These are phyloP conservation scores for Larix sibirica DNA, from an alignment of 83 land plant genomes.

Conservation along the genomic window DNA sequence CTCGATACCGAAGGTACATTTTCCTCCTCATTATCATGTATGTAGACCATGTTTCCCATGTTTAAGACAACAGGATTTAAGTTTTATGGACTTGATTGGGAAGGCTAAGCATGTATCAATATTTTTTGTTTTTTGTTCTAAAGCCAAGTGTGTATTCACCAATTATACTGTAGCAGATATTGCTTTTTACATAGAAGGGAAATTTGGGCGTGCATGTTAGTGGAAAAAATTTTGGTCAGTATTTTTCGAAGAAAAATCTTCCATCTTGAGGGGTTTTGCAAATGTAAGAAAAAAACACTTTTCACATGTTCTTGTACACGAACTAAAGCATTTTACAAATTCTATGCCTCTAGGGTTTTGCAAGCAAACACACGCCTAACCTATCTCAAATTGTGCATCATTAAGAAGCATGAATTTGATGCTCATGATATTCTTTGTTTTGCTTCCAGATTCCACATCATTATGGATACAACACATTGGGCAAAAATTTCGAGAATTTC, in stretches of 20 bases:
- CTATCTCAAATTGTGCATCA: neutral
- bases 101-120: neutral
- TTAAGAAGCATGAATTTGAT: too few species aligned
- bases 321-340: neutral
- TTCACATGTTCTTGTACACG: too few species aligned
- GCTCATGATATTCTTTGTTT: neutral
- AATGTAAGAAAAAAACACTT: neutral
- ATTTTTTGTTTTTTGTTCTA: neutral
- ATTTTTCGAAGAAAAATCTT: too few species aligned
- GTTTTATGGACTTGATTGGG: too few species aligned
- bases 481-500: slow-evolving; percentile 28
- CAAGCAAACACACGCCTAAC: neutral
- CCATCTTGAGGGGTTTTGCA: neutral
- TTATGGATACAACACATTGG: slow-evolving; percentile 42
- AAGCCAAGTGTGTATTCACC: neutral
- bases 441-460: slow-evolving; percentile 30
- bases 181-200: neutral
- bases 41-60: too few species aligned
- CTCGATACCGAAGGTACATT: slow-evolving; percentile 4
- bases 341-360: neutral
- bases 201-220: neutral
- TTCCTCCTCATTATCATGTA: too few species aligned
- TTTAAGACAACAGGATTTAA: too few species aligned
- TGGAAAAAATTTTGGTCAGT: too few species aligned
- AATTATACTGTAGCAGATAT: neutral